Conservation (phyloP, 2,329 filamentous ascomycete species). For the Iodosphaeria phyllophila region DNA sequence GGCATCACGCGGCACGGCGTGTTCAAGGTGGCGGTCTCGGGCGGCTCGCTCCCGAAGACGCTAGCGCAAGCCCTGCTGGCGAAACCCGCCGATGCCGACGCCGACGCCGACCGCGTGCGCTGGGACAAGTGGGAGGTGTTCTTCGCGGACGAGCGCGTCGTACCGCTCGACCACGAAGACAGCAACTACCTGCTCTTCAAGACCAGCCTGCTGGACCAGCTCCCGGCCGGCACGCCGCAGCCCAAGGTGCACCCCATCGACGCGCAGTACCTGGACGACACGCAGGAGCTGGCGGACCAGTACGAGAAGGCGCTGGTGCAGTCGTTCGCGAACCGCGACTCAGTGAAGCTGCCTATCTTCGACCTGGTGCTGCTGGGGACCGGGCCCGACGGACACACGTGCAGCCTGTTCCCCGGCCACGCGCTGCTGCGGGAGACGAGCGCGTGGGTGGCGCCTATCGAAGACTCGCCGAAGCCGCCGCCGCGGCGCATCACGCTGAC, state of each 20-base stretch:
- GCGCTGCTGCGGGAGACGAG: conserved; percentile 67
- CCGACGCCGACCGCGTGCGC: conserved; percentile 42
- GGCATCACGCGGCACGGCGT: conserved; percentile 62
- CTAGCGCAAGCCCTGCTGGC: conserved; percentile 69
- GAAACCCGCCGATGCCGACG: conserved; percentile 22
- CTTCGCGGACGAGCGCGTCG: conserved; percentile 93
- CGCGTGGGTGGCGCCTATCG: conserved; percentile 84
- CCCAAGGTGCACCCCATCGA: conserved; percentile 72
- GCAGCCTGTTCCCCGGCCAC: conserved; percentile 86
- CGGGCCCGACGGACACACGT: conserved; percentile 92
- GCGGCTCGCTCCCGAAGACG: conserved; percentile 77
- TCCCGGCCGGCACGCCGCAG: conserved; percentile 45
- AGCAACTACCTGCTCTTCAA: conserved; percentile 89
- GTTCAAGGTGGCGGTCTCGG: conserved; percentile 88
- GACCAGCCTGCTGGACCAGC: conserved; percentile 72
- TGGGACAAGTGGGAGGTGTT: conserved; percentile 95
- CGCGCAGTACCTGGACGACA: conserved; percentile 42
- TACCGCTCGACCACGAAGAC: conserved; percentile 78
- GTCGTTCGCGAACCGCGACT: conserved; percentile 80
- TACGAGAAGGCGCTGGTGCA: conserved; percentile 80
- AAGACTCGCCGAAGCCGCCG: conserved; percentile 89
- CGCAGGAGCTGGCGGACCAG: conserved; percentile 80
- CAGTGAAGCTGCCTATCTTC: conserved; percentile 85
- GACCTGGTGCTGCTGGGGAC: conserved; percentile 86
- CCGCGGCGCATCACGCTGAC: conserved; percentile 81